Base-by-base conservation (phyloP, 768 basidiomycete genomes). In the Tricholoma matsutake region DNA sequence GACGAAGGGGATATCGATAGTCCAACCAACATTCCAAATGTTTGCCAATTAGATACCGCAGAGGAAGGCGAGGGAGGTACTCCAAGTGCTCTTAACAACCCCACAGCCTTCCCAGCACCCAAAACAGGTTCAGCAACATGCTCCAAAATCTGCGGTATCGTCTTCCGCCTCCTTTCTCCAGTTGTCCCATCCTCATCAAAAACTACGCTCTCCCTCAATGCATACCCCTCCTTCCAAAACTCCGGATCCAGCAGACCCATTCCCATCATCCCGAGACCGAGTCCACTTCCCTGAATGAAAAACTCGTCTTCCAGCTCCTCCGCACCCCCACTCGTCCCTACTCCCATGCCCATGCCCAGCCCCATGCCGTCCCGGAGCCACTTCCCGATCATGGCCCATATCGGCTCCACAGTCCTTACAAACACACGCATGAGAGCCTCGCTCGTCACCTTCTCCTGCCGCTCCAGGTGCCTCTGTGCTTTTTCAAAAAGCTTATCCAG, bases 321-420 rank as follows among this genome's bases (percentile, higher is more conserved):
- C 13, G 72, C 69, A 16, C 64, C 67, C 31, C 65, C 56, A 5
- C 70, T 69, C 18, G 65, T 67, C 39, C 68, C 69, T 11, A 65
- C 63, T 59, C 77, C 66, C 60, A 74, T 58, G 49, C 76, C 71
- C 60, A 78, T 64, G 8, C 77, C 74, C 9, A 81, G 68, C 4
- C 85, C 85, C 86, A 89, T 89, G 0, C 92, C 92, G 64, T 88
- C 80, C 52, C 77, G 80, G 56, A 94, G 72, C 92, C 92, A 94
- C 58, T 76, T 76, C 28, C 84, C 83, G 2, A 89, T 77, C 86
- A 88, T 88, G 6, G 65, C 68, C 92, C 92, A 94, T 7, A 88
- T 74, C 0, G 92, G 90, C 68, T 89, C 89, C 0, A 83, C 83
- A 9, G 82, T 83, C 54, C 73, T 76, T 8, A 82, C 76, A 65